A percentile compares a stretch with the other conserved stretches of the same genome.
Evolutionary conservation across 148 eudicot species (phyloP).

Genomic region (Heliosperma pusillum): DNA sequence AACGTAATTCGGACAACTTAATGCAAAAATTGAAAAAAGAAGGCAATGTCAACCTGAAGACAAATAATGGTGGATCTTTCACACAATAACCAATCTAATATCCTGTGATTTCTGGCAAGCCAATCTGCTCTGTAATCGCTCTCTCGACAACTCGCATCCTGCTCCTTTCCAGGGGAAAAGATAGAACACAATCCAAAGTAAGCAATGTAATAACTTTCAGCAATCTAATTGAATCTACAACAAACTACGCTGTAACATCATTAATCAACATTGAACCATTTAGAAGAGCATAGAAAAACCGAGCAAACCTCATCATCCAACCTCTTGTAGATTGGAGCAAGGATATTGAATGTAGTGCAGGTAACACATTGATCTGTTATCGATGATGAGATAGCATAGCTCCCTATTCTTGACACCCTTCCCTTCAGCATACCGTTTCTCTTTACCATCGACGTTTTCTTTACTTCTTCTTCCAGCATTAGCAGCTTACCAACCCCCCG

Average conservation of each 20-base stretch:
- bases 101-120: constrained; percentile 76
- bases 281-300: neutral
- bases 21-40: constrained; percentile 10
- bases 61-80: constrained; percentile 95
- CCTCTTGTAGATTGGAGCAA: constrained; percentile 94
- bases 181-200: constrained; percentile 13
- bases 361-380: constrained; percentile 67
- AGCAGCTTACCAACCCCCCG: constrained; percentile 13
- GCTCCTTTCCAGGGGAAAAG: constrained; percentile 31
- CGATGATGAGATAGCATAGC: constrained; percentile 59
- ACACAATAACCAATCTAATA: constrained; percentile 83
- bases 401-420: constrained; percentile 57
- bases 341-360: constrained; percentile 95
- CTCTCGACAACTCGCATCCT: constrained; percentile 80
- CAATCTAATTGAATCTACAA: neutral
- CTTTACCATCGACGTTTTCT: constrained; percentile 44
- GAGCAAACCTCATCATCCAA: constrained; percentile 54
- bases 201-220: constrained; percentile 4
- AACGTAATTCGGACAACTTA: neutral
- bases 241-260: constrained; percentile 7
- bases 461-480: constrained; percentile 22
- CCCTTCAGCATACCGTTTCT: constrained; percentile 41
- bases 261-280: neutral
- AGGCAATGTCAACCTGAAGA: constrained; percentile 63
- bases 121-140: constrained; percentile 73